phyloP scores from a whole-genome alignment of 495 filamentous ascomycete species.

The Jackrogersella minutella region DNA sequence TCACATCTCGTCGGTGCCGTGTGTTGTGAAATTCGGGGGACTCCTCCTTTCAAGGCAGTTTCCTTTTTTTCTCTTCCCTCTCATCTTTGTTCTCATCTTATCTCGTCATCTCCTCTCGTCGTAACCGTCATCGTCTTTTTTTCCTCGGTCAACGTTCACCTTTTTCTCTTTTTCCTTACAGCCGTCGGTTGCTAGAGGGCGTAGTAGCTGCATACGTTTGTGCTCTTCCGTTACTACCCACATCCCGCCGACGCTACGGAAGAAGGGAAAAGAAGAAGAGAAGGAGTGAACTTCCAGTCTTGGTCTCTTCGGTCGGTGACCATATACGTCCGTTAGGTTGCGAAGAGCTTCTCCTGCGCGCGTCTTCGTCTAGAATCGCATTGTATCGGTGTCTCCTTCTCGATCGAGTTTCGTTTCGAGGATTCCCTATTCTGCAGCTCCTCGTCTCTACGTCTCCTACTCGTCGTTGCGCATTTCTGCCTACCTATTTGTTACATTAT shows the following conservation, averaged over 20 bases:
- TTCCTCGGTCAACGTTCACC: slow-evolving; percentile 38
- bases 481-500: slow-evolving; percentile 6
- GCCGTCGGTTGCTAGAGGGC: slow-evolving; percentile 18
- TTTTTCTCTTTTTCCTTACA: slow-evolving; percentile 30
- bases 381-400: slow-evolving; percentile 33
- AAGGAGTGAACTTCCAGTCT: slow-evolving; percentile 32
- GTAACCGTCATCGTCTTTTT: slow-evolving; percentile 32
- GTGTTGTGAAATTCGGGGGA: slow-evolving; percentile 57
- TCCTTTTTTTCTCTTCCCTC: slow-evolving; percentile 55
- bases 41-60: slow-evolving; percentile 60
- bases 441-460: slow-evolving; percentile 26
- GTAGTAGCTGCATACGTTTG: slow-evolving; percentile 33
- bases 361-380: slow-evolving; percentile 39
- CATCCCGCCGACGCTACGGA: slow-evolving; percentile 9
- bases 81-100: slow-evolving; percentile 44
- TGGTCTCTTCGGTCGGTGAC: slow-evolving; percentile 26
- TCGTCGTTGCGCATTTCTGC: slow-evolving; percentile 32
- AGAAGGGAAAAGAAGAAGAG: neutral
- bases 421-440: slow-evolving; percentile 19
- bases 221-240: slow-evolving; percentile 26
- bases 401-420: slow-evolving; percentile 17
- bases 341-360: slow-evolving; percentile 16
- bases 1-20: slow-evolving; percentile 47
- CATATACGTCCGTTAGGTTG: slow-evolving; percentile 22
- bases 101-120: slow-evolving; percentile 31